Percentiles rank a stretch among this genome's conserved stretches.
Conservation (phyloP, 345 rosid species). For the Populus nigra region DNA sequence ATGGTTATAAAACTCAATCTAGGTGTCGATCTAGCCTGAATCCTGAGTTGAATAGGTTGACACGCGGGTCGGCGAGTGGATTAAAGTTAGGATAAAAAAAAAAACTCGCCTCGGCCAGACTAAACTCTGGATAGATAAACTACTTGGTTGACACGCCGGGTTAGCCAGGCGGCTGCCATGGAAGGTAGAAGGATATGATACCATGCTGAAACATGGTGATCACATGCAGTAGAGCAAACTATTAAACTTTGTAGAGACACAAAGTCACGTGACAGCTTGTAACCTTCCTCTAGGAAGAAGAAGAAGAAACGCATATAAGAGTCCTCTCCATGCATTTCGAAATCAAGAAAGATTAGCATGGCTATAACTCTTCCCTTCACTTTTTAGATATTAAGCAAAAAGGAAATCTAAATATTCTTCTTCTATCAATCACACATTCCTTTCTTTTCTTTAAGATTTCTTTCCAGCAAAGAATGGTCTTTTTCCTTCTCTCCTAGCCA, state of each 20-base stretch:
- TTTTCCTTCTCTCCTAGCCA: constrained; percentile 6
- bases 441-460: constrained; percentile 13
- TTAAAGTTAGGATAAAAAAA: no score
- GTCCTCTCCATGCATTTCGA: no score
- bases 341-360: no score
- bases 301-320: constrained; percentile 14
- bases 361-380: constrained; percentile 6
- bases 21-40: no score
- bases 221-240: not conserved
- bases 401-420: constrained; percentile 6
- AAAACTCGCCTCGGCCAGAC: no score
- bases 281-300: not conserved
- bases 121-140: no score
- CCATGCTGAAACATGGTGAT: not conserved
- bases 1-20: no score
- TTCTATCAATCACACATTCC: constrained; percentile 14
- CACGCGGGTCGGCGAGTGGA: no score
- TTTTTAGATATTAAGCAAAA: not conserved
- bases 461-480: constrained; percentile 15
- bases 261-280: not conserved
- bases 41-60: no score
- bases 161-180: no score
- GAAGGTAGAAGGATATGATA: not conserved
- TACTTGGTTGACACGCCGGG: no score
- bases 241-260: no score